Evolutionary conservation across 495 filamentous ascomycete species (phyloP), one percentile per base, ranked within the genome.

Genomic region (Penicillium angulare): DNA sequence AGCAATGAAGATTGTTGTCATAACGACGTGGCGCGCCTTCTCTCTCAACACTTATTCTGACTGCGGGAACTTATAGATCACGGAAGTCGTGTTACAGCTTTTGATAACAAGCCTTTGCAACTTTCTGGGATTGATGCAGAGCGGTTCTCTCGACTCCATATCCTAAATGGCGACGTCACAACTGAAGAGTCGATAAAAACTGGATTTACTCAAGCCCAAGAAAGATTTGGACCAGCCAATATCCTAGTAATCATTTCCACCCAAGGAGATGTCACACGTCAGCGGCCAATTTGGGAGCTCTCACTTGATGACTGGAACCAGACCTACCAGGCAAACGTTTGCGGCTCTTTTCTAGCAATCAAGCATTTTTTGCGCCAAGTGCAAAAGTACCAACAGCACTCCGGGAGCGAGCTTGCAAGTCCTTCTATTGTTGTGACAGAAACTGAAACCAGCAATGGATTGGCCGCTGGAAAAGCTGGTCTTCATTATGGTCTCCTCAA

Each of bases 401-500:
- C 57, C 5, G 53, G 52, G 0, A 54, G 50, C n/a, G 71, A 78
- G 57, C 43, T 82, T 4, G 63, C 68, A 4, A 81, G 78, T 41
- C 67, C 80, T 0, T 71, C 78, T 3, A 77, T 82, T 42, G 79
- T 82, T 5, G 64, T 84, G n/a, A 79, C 75, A 0, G 79, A 77
- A n/a, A 73, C 66, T 18, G 74, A 78, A 52, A 68, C 64, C 34
- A 71, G 73, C 9, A 72, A 61, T 2, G 78, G 79, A 48, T 76
- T 80, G 58, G 74, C 75, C 2, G 66, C 62, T 39, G 77, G 79
- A 6, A 79, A 83, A 52, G 69, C 76, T 12, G 79, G 72, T 3
- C 52, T 82, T 51, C 79, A 81, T 54, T 78, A 80, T 65, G 79
- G 77, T 7, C 64, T 83, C 22, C 70, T 82, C 8, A 62, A 69